Evolutionary conservation across 176 grass and related monocot species (phyloP).

Genomic region (Carex cristatella): DNA sequence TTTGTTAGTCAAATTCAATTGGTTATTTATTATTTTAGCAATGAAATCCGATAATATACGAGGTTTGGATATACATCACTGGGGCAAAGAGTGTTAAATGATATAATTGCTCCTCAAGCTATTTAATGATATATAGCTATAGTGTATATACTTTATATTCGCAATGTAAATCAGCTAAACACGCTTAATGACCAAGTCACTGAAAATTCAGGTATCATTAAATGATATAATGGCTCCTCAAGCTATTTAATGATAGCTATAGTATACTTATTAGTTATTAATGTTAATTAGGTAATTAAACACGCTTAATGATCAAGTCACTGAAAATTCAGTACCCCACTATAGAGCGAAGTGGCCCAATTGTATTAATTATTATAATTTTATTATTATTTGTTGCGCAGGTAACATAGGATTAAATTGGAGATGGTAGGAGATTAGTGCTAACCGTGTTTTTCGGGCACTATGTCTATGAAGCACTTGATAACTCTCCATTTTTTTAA

Average conservation of each 20-base stretch:
- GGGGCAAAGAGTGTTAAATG: background rate
- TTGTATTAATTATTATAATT: background rate
- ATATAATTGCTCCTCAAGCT: background rate
- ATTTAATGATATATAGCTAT: background rate
- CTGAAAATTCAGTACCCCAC: background rate
- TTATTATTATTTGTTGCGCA: background rate
- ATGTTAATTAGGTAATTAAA: no score
- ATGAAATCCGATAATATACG: background rate
- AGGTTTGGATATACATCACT: background rate
- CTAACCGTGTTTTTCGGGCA: constrained; percentile 4
- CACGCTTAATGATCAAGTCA: background rate
- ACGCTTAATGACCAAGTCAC: background rate
- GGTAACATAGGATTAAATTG: background rate
- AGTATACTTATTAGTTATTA: no score
- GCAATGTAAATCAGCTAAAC: background rate
- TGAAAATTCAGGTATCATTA: no score
- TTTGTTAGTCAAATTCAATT: background rate
- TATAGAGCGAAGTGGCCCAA: background rate
- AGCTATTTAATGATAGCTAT: no score
- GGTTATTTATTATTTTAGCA: background rate
- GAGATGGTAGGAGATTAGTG: background rate
- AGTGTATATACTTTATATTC: no score
- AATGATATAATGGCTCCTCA: no score
- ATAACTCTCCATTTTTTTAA: background rate
- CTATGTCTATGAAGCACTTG: background rate